phyloP scores from a whole-genome alignment of 805 yeast genomes.

The Torulaspora indica region DNA sequence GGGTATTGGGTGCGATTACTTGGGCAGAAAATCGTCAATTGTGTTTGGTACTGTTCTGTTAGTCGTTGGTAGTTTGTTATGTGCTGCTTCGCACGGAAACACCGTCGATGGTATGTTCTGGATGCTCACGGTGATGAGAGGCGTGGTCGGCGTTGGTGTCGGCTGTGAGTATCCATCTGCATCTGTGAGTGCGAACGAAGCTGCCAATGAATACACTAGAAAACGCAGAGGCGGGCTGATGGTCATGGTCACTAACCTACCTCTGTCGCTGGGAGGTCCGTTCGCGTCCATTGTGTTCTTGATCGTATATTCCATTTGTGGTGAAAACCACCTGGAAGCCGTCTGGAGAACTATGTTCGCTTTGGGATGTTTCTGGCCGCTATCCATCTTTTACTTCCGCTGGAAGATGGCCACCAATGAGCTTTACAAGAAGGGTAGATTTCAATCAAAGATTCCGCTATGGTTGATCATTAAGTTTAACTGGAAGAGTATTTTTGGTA shows the following conservation, averaged over 20 bases:
- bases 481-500: conserved; percentile 65
- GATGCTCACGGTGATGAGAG: conserved; percentile 72
- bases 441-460: conserved; percentile 54
- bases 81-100: conserved; percentile 67
- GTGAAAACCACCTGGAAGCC: conserved; percentile 43
- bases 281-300: conserved; percentile 62
- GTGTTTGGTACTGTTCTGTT: conserved; percentile 56
- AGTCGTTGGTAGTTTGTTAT: conserved; percentile 58
- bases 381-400: conserved; percentile 67
- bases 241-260: conserved; percentile 65
- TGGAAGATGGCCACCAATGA: conserved; percentile 62
- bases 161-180: conserved; percentile 76
- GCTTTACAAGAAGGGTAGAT: conserved; percentile 60
- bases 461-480: conserved; percentile 57
- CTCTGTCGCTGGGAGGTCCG: conserved; percentile 75
- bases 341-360: conserved; percentile 70
- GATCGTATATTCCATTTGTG: conserved; percentile 60
- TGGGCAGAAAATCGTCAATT: conserved; percentile 70
- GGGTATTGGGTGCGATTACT: conserved; percentile 60
- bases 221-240: conserved; percentile 63
- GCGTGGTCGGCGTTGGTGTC: conserved; percentile 72
- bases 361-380: conserved; percentile 63
- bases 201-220: conserved; percentile 60
- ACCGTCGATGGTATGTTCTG: conserved; percentile 60
- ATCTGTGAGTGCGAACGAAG: conserved; percentile 64